Base-by-base conservation (phyloP, 768 basidiomycete genomes). In the Ramaria sp. region DNA sequence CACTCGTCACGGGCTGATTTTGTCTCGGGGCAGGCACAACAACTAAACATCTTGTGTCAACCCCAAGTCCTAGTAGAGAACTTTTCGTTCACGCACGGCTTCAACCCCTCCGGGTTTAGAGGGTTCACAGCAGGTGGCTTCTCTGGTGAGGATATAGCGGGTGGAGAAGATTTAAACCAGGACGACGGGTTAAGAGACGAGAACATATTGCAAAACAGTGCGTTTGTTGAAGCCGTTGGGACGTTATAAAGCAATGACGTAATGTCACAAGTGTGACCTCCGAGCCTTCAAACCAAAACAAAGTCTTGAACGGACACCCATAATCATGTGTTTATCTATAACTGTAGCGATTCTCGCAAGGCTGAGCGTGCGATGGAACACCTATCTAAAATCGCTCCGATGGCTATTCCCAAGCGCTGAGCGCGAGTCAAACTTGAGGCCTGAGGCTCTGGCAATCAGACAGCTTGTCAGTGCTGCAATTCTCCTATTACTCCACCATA, bases 21-120 rank as follows among this genome's bases (percentile, higher is more conserved):
- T 2, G 93, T 95, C 63, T 91, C 78, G 1, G 92, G 93, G 67
- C 95, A 98, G 43, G 94, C 95, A 66, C 95, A 97, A 64, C 95
- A 98, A 64, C 95, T 98, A 60, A n/a, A 20, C 37, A 22, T 15
- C 37, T 13, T 34, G 39, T 53, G 51, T 41, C 24, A 27, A 52
- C 51, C n/a, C n/a, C 17, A n/a, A 30, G 22, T 19, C 42, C 7
- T 15, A 24, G 43, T 41, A 51, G 51, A 42, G n/a, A 9, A 20
- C 5, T 39, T 9, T 34, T 17, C 20, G 20, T 9, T 15, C 13
- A 74, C 91, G 59, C 68, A 96, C 95, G 95, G 88, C 69, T 98
- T 99, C 53, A 96, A 71, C n/a, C 93, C 93, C 64, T 92, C 65
- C 0, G 95, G 95, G 68, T 98, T 98, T 57, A 94, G 70, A 9